Conservation (phyloP, 2,329 filamentous ascomycete species). For the Gnomoniopsis smithogilvyi region DNA sequence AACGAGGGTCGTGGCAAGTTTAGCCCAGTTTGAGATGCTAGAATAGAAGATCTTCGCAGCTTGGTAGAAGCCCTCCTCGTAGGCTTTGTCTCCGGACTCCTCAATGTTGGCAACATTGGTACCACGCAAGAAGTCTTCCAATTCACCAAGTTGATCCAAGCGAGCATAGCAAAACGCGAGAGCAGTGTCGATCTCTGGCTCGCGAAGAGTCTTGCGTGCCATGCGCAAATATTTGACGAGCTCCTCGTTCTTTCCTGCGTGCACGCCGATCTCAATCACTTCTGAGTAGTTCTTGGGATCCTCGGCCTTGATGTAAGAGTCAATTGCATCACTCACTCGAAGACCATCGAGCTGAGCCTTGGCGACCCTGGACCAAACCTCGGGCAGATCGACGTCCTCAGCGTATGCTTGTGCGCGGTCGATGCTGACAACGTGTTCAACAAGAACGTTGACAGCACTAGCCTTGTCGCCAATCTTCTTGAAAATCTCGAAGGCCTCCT, state of each 20-base stretch:
- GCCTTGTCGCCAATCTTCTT: conserved; percentile 94
- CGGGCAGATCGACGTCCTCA: conserved; percentile 86
- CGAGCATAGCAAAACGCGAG: conserved; percentile 92
- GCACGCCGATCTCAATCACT: conserved; percentile 93
- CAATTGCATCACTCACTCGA: conserved; percentile 86
- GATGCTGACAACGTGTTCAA: conserved; percentile 96
- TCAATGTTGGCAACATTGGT: conserved; percentile 96
- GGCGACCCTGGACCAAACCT: conserved; percentile 97
- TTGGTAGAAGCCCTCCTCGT: conserved; percentile 89
- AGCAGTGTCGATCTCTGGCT: conserved; percentile 88
- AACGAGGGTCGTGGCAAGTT: conserved; percentile 96
- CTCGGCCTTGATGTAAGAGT: conserved; percentile 93
- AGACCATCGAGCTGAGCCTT: conserved; percentile 97
- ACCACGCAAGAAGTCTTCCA: conserved; percentile 91
- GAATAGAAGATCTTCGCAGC: conserved; percentile 98
- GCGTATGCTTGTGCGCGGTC: conserved; percentile 95
- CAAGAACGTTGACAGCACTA: conserved; percentile 84
- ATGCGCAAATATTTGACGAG: conserved; percentile 95
- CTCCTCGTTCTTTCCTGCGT: conserved; percentile 96
- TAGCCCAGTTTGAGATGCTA: conserved; percentile 99
- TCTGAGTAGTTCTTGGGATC: conserved; percentile 93
- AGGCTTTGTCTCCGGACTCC: conserved; percentile 96
- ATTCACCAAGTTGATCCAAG: conserved; percentile 84
- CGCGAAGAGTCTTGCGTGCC: conserved; percentile 94
- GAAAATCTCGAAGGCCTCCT: conserved; percentile 97